Percentiles rank a stretch among this genome's conserved stretches.
These are phyloP conservation scores for Metschnikowia arizonensis DNA, from an alignment of 805 yeast species.

Conservation along the genomic window DNA sequence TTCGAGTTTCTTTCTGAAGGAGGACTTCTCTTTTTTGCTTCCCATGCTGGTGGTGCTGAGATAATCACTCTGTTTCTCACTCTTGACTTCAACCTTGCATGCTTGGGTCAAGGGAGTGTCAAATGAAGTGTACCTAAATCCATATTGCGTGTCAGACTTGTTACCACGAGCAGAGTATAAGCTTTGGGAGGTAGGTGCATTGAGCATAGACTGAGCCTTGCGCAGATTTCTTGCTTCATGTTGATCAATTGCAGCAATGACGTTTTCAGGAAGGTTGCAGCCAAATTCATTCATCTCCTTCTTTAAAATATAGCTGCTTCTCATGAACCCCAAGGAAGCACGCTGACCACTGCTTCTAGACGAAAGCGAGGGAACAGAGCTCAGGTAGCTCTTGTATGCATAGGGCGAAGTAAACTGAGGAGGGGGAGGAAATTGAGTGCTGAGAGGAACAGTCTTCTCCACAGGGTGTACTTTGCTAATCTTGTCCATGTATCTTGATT, in stretches of 20 bases:
- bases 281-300: conserved; percentile 36
- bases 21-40: conserved; percentile 4
- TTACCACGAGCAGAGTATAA: conserved; percentile 1
- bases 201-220: background rate
- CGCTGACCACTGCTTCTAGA: conserved; percentile 16
- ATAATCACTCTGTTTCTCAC: background rate
- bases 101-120: background rate
- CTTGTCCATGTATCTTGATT: conserved; percentile 9
- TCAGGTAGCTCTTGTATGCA: conserved; percentile 11
- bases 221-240: conserved; percentile 1
- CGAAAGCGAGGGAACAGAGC: conserved; percentile 16
- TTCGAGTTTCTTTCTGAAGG: conserved; percentile 13
- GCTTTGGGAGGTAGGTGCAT: conserved; percentile 2
- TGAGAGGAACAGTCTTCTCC: conserved; percentile 11
- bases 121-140: background rate
- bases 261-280: conserved; percentile 30
- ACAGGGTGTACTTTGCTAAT: conserved; percentile 11
- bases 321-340: conserved; percentile 43
- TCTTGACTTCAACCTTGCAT: background rate
- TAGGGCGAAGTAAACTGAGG: conserved; percentile 9
- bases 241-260: conserved; percentile 8
- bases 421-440: conserved; percentile 4
- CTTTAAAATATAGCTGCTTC: conserved; percentile 39
- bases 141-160: background rate
- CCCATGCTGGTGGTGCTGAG: background rate